Conservation (phyloP, 2,329 filamentous ascomycete species). For the Colletotrichum sp. region DNA sequence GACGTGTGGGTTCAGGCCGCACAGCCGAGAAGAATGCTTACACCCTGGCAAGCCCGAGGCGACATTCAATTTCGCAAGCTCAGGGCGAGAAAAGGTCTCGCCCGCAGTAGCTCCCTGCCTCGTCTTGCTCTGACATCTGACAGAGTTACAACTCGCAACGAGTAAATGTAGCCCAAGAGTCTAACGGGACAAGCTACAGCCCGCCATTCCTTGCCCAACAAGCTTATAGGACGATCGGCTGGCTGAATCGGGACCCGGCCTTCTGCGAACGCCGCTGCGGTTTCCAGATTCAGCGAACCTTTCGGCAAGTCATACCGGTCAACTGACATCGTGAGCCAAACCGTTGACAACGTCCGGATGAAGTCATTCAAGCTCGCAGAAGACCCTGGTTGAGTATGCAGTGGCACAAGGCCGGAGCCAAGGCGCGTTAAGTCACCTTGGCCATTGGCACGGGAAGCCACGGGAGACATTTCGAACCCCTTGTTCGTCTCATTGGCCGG, state of each 20-base stretch:
- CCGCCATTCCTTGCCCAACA: neutral
- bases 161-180: constrained; percentile 8
- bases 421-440: neutral
- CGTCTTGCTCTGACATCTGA: constrained; percentile 8
- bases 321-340: neutral
- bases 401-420: neutral
- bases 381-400: neutral
- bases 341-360: neutral
- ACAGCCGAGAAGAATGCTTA: neutral
- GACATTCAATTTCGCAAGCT: neutral
- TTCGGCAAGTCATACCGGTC: neutral
- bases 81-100: constrained; percentile 1
- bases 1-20: neutral
- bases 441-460: neutral
- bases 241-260: neutral
- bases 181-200: neutral
- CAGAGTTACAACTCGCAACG: constrained; percentile 5
- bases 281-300: neutral
- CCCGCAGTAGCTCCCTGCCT: constrained; percentile 1
- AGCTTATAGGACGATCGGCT: neutral
- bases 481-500: neutral
- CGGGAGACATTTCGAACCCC: neutral
- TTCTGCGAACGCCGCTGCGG: neutral
- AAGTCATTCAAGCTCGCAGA: neutral
- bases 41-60: neutral